Evolutionary conservation across 2,329 filamentous ascomycete species (phyloP).

Genomic region (Neofusicoccum cordaticola): DNA sequence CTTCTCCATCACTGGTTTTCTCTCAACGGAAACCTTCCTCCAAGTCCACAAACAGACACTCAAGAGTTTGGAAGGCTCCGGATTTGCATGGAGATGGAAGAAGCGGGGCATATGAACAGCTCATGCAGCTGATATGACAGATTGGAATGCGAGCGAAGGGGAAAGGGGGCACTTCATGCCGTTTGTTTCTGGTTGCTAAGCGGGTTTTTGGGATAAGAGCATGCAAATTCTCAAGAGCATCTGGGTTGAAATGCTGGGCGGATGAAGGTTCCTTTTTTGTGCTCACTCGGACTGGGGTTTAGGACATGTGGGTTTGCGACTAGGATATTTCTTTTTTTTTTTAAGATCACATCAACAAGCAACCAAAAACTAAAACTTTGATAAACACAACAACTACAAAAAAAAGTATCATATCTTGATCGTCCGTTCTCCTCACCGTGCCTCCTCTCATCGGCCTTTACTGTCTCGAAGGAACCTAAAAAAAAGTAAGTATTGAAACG

Average conservation of each 20-base stretch:
- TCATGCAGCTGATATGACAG: neutral
- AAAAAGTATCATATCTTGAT: neutral
- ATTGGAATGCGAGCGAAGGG: neutral
- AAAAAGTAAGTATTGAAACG: too few species aligned
- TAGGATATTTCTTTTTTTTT: neutral
- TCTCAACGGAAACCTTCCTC: neutral
- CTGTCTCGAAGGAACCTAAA: too few species aligned
- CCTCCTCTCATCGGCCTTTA: too few species aligned
- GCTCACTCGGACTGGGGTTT: too few species aligned
- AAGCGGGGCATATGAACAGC: too few species aligned
- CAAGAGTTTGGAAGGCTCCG: too few species aligned
- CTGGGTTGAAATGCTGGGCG: neutral
- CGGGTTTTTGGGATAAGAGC: neutral
- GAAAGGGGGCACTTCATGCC: neutral
- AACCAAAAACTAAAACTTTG: neutral
- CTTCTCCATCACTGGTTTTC: neutral
- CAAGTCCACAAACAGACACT: too few species aligned
- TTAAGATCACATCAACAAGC: neutral
- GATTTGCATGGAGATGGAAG: neutral
- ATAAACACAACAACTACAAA: neutral
- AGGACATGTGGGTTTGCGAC: neutral
- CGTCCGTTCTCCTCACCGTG: neutral
- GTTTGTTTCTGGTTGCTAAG: neutral
- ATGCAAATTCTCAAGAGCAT: neutral
- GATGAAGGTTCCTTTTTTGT: neutral